These are phyloP conservation scores for Rhizodiscina lignyota DNA, from an alignment of 495 filamentous ascomycete species.

Conservation along the genomic window DNA sequence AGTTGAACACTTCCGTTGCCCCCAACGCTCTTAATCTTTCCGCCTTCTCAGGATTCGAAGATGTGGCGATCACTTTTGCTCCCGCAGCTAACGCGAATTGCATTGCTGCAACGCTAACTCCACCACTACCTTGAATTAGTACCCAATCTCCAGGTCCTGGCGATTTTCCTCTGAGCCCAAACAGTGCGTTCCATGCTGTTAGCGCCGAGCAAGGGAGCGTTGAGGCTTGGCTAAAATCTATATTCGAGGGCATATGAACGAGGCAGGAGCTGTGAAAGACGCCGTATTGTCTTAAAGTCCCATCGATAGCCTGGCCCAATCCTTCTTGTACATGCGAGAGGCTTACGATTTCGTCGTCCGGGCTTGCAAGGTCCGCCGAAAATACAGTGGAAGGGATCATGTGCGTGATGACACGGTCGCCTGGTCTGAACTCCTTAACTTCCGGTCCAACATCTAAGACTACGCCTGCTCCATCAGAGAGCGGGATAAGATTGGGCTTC, in stretches of 20 bases:
- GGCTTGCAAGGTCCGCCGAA: constrained; percentile 25
- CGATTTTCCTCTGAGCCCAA: constrained; percentile 32
- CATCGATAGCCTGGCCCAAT: constrained; percentile 55
- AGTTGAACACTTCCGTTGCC: constrained; percentile 67
- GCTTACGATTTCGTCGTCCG: too few relatives aligned
- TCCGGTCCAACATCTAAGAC: constrained; percentile 19
- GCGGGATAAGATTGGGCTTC: constrained; percentile 41
- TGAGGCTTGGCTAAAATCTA: constrained; percentile 44
- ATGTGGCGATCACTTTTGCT: constrained; percentile 67
- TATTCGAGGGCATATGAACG: constrained; percentile 44
- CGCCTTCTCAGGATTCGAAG: constrained; percentile 49
- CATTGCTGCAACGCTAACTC: not conserved
- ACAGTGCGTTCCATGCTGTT: constrained; percentile 73
- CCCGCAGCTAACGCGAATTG: constrained; percentile 67
- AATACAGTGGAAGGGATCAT: too few relatives aligned
- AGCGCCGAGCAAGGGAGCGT: constrained; percentile 47
- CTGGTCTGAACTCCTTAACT: constrained; percentile 31
- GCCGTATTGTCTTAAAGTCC: constrained; percentile 58
- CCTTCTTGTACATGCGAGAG: constrained; percentile 30
- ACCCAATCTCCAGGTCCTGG: constrained; percentile 55
- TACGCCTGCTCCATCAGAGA: constrained; percentile 62
- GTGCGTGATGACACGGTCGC: constrained; percentile 56
- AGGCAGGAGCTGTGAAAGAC: constrained; percentile 54
- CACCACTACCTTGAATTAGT: constrained; percentile 58
- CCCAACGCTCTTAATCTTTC: constrained; percentile 52